These are phyloP conservation scores for Davidsoniella virescens DNA, from an alignment of 2,329 filamentous ascomycete species.

Conservation along the genomic window DNA sequence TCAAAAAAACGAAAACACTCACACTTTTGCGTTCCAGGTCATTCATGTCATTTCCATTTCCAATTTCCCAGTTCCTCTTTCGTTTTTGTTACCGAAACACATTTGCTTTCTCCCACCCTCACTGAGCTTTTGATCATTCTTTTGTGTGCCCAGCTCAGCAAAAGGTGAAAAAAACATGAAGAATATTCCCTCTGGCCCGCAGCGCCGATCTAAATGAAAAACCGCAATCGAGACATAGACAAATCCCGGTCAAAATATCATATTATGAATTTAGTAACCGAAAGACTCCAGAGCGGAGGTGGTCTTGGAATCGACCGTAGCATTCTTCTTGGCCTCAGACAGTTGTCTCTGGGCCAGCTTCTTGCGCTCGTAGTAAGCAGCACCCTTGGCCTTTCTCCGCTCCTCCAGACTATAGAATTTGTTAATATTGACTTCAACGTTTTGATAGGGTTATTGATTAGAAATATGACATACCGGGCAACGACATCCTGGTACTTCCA, in stretches of 20 bases:
- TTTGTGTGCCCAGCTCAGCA: slow-evolving; percentile 12
- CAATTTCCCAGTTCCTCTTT: slow-evolving; percentile 11
- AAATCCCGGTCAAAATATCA: slow-evolving; percentile 7
- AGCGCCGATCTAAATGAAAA: slow-evolving; percentile 6
- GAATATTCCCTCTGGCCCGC: slow-evolving; percentile 4
- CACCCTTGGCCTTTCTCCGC: slow-evolving; percentile 97
- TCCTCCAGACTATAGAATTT: slow-evolving; percentile 67
- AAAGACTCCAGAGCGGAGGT: slow-evolving; percentile 73
- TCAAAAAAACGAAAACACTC: too few relatives aligned
- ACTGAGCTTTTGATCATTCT: slow-evolving; percentile 11
- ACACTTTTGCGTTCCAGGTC: background rate
- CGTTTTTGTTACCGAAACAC: slow-evolving; percentile 12
- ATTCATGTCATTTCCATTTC: slow-evolving; percentile 13
- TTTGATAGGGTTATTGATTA: background rate
- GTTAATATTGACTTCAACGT: background rate
- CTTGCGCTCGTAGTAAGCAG: slow-evolving; percentile 99
- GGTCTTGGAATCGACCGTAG: slow-evolving; percentile 72
- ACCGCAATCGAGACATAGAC: slow-evolving; percentile 6
- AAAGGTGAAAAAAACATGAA: slow-evolving; percentile 3
- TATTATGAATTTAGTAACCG: slow-evolving; percentile 55
- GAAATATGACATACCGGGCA: slow-evolving; percentile 55
- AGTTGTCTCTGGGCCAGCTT: slow-evolving; percentile 86
- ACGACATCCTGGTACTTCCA: slow-evolving; percentile 99
- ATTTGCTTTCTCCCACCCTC: background rate
- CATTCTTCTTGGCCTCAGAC: slow-evolving; percentile 82